Conservation (phyloP, 2,329 filamentous ascomycete species). For the Verticillium isaacii region DNA sequence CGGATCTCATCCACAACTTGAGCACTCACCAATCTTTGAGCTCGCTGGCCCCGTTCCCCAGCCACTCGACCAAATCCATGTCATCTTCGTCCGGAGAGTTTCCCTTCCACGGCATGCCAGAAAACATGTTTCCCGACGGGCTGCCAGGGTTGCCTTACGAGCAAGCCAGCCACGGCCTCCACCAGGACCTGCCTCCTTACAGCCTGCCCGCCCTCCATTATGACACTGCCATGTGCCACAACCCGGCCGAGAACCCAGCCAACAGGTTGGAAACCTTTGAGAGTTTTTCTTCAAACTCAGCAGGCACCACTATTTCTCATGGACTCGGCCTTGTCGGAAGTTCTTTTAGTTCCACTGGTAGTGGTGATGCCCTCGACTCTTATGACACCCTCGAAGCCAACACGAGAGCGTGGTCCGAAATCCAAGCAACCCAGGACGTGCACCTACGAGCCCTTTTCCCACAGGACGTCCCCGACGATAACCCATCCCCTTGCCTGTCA, state of each 20-base stretch:
- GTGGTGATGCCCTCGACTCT: background rate
- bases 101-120: slow-evolving; percentile 1
- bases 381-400: background rate
- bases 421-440: background rate
- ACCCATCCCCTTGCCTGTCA: background rate
- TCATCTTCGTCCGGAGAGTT: slow-evolving; percentile 1
- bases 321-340: background rate
- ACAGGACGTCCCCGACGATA: background rate
- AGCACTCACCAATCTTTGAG: slow-evolving; percentile 4
- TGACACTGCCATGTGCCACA: background rate
- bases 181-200: background rate
- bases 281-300: slow-evolving; percentile 10
- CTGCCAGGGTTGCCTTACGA: background rate
- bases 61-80: slow-evolving; percentile 1
- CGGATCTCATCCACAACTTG: background rate
- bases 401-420: background rate
- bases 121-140: background rate
- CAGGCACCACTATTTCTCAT: background rate
- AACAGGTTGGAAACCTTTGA: slow-evolving; percentile 1
- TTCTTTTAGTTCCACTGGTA: slow-evolving; percentile 5
- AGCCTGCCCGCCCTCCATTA: background rate
- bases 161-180: background rate
- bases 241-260: background rate
- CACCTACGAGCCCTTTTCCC: background rate
- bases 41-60: slow-evolving; percentile 3